These are phyloP conservation scores for Leccinum disarticulatum DNA, from an alignment of 768 basidiomycete species.

Conservation along the genomic window DNA sequence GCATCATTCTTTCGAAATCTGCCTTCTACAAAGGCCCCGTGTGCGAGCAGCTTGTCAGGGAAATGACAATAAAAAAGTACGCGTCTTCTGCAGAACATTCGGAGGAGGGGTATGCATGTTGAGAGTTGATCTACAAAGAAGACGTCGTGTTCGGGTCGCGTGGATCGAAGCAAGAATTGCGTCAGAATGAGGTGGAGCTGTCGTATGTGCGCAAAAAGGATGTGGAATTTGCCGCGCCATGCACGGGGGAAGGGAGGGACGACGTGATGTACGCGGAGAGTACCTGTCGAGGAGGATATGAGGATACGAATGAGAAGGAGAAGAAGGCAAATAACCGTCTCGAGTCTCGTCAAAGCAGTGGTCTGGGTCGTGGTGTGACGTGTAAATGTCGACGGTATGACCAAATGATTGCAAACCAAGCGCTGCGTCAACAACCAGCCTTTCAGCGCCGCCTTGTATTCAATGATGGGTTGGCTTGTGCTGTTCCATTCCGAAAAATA, in stretches of 20 bases:
- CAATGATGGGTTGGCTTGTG: background rate
- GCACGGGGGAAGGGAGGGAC: slow-evolving; percentile 78
- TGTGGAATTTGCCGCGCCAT: slow-evolving; percentile 78
- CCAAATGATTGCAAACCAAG: slow-evolving; percentile 83
- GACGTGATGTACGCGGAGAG: slow-evolving; percentile 72
- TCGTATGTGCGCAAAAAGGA: slow-evolving; percentile 83
- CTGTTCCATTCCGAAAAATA: background rate
- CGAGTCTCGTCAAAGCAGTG: slow-evolving; percentile 94
- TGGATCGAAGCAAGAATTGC: slow-evolving; percentile 53
- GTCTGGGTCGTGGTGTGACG: slow-evolving; percentile 83
- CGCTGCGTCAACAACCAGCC: slow-evolving; percentile 51
- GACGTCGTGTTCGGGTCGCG: slow-evolving; percentile 62
- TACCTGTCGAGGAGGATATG: slow-evolving; percentile 51
- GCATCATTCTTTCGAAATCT: slow-evolving; percentile 40
- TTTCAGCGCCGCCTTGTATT: background rate
- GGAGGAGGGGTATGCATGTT: slow-evolving; percentile 84
- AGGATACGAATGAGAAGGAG: slow-evolving; percentile 10
- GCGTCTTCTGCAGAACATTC: slow-evolving; percentile 62
- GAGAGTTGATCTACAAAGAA: slow-evolving; percentile 96
- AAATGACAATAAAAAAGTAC: slow-evolving; percentile 99
- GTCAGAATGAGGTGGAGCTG: slow-evolving; percentile 74
- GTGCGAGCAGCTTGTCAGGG: slow-evolving; percentile 88
- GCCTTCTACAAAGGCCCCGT: slow-evolving; percentile 62
- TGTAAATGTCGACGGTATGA: slow-evolving; percentile 86
- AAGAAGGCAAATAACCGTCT: slow-evolving; percentile 56